phyloP scores from a whole-genome alignment of 2,329 filamentous ascomycete genomes.

The Monosporascus ibericus region DNA sequence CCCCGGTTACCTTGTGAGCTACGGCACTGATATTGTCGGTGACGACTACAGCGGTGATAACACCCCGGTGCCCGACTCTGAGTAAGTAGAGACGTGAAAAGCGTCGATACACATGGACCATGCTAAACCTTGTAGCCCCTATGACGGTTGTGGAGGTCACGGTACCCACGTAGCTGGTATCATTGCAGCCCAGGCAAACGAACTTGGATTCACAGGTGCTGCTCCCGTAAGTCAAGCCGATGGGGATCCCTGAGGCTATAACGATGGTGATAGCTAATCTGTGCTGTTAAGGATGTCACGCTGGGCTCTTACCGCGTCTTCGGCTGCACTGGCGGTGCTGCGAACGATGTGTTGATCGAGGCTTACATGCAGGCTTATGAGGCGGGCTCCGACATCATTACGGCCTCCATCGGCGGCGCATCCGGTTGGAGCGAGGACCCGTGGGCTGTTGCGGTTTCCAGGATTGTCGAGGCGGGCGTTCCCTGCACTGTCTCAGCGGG shows the following conservation, averaged over 20 bases:
- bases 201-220: slow-evolving; percentile 49
- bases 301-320: slow-evolving; percentile 54
- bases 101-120: neutral
- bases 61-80: slow-evolving; percentile 20
- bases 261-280: neutral
- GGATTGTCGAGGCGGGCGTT: slow-evolving; percentile 48
- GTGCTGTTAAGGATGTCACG: slow-evolving; percentile 31
- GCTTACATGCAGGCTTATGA: slow-evolving; percentile 56
- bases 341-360: slow-evolving; percentile 51
- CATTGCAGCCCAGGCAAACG: slow-evolving; percentile 50
- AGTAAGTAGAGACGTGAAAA: slow-evolving; percentile 10
- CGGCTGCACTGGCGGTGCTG: slow-evolving; percentile 44
- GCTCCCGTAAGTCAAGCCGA: slow-evolving; percentile 33
- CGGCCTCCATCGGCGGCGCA: slow-evolving; percentile 45
- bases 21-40: slow-evolving; percentile 42
- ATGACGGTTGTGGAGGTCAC: slow-evolving; percentile 51
- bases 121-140: slow-evolving; percentile 34
- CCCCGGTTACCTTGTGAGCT: slow-evolving; percentile 48
- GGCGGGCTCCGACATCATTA: slow-evolving; percentile 53
- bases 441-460: slow-evolving; percentile 42
- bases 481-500: slow-evolving; percentile 48
- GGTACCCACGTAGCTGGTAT: slow-evolving; percentile 59
- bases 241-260: too few relatives aligned
- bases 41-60: slow-evolving; percentile 40
- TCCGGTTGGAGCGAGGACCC: slow-evolving; percentile 48